A percentile compares a stretch with the other conserved stretches of the same genome.
phyloP scores from a whole-genome alignment of 371 early-diverging fungal genomes.

The Mortierella sp. region DNA sequence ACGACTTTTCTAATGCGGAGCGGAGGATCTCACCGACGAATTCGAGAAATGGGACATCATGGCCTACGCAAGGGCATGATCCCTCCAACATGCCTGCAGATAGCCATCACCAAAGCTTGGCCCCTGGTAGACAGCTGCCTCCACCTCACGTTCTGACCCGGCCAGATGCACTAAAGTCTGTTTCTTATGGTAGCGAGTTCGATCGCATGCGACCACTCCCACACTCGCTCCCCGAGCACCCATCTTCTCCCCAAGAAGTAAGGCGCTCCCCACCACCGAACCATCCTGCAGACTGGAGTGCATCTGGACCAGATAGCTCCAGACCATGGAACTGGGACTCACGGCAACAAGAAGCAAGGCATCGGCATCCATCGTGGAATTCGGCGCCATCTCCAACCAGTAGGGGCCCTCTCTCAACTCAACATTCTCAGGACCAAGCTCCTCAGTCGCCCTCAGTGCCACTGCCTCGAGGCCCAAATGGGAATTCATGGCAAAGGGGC shows the following conservation, averaged over 20 bases:
- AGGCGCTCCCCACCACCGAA: conserved; percentile 25
- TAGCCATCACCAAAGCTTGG: neutral
- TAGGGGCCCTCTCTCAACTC: conserved; percentile 8
- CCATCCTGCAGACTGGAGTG: conserved; percentile 24
- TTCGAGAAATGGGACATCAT: conserved; percentile 6
- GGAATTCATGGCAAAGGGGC: conserved; percentile 35
- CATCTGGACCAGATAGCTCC: conserved; percentile 6
- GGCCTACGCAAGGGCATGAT: conserved; percentile 19
- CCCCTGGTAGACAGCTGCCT: conserved; percentile 2
- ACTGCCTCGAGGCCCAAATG: conserved; percentile 20
- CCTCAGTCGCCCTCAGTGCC: conserved; percentile 21
- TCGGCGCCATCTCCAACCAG: conserved; percentile 19
- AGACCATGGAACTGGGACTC: conserved; percentile 31
- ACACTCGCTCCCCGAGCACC: conserved; percentile 22
- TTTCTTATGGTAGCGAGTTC: conserved; percentile 6
- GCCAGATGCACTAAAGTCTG: conserved; percentile 4
- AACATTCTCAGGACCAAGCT: conserved; percentile 22
- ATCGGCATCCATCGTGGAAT: conserved; percentile 35
- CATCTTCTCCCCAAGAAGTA: conserved; percentile 21
- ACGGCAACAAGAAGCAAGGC: conserved; percentile 22
- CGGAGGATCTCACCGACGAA: conserved; percentile 6
- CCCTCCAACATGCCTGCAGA: neutral
- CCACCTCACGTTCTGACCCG: conserved; percentile 13
- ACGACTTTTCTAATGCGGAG: neutral
- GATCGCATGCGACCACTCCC: conserved; percentile 14